Conservation (phyloP, 495 filamentous ascomycete genomes). For the Aspergillus wentii region DNA sequence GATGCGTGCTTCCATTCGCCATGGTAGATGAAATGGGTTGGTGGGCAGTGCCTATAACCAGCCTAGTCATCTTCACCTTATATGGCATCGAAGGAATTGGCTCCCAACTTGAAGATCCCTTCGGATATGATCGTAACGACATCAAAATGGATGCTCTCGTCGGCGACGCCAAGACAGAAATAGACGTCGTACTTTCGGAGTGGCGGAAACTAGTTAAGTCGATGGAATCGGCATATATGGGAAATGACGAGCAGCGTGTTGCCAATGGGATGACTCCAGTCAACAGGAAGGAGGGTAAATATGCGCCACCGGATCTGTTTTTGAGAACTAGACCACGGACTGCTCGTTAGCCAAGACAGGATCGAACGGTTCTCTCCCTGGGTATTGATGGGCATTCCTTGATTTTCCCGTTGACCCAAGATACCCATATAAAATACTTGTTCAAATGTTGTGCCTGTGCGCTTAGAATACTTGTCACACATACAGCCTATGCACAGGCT, state of each 20-base stretch:
- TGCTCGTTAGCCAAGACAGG: neutral
- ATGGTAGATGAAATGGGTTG: constrained; percentile 69
- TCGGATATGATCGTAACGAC: constrained; percentile 70
- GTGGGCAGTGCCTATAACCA: constrained; percentile 65
- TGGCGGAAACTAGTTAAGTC: constrained; percentile 43
- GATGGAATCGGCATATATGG: constrained; percentile 1
- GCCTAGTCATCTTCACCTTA: constrained; percentile 65
- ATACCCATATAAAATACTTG: too few species aligned
- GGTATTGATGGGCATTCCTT: too few species aligned
- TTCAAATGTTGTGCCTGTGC: too few species aligned
- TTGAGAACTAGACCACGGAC: constrained; percentile 17
- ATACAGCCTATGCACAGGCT: too few species aligned
- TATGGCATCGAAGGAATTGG: constrained; percentile 75
- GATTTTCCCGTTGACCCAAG: too few species aligned
- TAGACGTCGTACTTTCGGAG: constrained; percentile 57
- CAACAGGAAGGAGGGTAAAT: constrained; percentile 10
- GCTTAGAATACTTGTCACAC: too few species aligned
- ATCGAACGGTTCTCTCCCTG: too few species aligned
- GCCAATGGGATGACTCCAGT: too few species aligned
- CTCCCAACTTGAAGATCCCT: constrained; percentile 69
- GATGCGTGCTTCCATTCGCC: constrained; percentile 68
- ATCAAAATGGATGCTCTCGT: constrained; percentile 77
- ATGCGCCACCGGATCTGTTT: constrained; percentile 34
- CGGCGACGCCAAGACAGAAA: constrained; percentile 60
- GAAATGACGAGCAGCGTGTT: neutral